A percentile compares a stretch with the other conserved stretches of the same genome.
phyloP scores from a whole-genome alignment of 2,329 filamentous ascomycete species.

The Ophiostoma novo-ulmi region DNA sequence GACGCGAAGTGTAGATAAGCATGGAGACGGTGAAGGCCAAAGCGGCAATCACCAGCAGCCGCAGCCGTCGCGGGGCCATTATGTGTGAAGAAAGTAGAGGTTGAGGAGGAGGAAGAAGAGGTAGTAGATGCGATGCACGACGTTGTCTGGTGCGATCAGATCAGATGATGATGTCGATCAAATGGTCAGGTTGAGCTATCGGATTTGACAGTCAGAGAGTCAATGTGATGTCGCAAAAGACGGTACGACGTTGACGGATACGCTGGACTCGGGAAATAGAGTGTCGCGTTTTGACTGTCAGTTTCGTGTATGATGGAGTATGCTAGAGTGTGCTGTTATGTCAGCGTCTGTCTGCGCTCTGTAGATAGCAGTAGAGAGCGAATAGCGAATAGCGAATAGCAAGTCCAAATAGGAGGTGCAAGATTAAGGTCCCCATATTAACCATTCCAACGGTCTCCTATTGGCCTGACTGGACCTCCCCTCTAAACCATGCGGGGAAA shows the following conservation, averaged over 20 bases:
- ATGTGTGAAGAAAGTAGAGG: neutral
- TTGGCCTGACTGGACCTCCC: neutral
- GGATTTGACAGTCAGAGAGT: neutral
- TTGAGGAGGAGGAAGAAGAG: neutral
- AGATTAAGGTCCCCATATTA: constrained; percentile 21
- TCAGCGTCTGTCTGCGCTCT: too few species aligned
- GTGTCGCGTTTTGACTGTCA: neutral
- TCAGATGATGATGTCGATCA: neutral
- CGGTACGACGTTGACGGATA: neutral
- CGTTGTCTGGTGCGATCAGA: neutral
- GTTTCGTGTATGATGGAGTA: neutral
- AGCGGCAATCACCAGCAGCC: constrained; percentile 59
- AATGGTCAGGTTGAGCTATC: neutral
- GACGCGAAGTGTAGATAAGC: constrained; percentile 66
- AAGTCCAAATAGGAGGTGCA: constrained; percentile 9
- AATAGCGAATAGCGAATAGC: neutral
- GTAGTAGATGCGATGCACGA: neutral
- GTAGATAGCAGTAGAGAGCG: neutral
- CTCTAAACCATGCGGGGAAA: too few species aligned
- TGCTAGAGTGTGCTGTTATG: neutral
- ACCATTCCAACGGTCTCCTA: neutral
- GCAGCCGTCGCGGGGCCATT: constrained; percentile 64
- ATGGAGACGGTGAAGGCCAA: constrained; percentile 61
- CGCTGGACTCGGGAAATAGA: neutral
- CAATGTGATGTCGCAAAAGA: neutral